Base-by-base conservation (phyloP, 208 protist genomes). In the Wallacemonas sp. region DNA sequence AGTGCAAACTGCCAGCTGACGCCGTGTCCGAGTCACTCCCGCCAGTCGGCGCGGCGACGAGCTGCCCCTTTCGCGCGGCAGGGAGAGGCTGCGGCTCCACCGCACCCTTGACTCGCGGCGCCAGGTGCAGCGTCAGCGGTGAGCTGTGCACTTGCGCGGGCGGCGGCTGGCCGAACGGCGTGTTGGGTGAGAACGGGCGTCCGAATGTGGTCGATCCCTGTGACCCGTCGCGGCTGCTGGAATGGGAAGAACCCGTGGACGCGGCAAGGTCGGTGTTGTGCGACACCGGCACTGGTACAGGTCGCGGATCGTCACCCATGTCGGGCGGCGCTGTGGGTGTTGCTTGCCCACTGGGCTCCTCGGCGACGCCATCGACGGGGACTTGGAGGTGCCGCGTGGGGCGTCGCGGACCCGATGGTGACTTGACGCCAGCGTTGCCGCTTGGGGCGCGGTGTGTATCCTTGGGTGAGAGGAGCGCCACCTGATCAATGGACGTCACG, bases 11-110 rank as follows among this genome's bases (percentile, higher is more conserved):
- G 33, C 14, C 38, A 17, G 39, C 24, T 17, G 70, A 57, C 11
- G 72, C 71, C 23, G 75, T 78, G 64, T 84, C 81, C 14, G 81
- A 84, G 62, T 88, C 81, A 46, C 81, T 87, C n/a, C 74, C 54
- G 14, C 81, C 77, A 1, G 77, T 87, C 24, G 77, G 77, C 12
- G 65, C 68, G 27, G 58, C 81, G 12, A 57, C 52, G 26, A 85
- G 63, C 60, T 79, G 78, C 30, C 65, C 75, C 64, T 78, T 81
- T 32, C 65, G 65, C 32, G 16, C 1, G 2, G 14, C 46, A 1
- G 26, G 4, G 36, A 80, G 54, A 8, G 49, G 61, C 68, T 72
- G 70, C 41, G 65, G 74, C 16, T 61, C 47, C 6, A 24, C 49
- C 23, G 61, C 74, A 24, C 60, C 67, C 58, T 65, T 70, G 30